Conservation (phyloP, 2,329 filamentous ascomycete species). For the Diplodia sapinea region DNA sequence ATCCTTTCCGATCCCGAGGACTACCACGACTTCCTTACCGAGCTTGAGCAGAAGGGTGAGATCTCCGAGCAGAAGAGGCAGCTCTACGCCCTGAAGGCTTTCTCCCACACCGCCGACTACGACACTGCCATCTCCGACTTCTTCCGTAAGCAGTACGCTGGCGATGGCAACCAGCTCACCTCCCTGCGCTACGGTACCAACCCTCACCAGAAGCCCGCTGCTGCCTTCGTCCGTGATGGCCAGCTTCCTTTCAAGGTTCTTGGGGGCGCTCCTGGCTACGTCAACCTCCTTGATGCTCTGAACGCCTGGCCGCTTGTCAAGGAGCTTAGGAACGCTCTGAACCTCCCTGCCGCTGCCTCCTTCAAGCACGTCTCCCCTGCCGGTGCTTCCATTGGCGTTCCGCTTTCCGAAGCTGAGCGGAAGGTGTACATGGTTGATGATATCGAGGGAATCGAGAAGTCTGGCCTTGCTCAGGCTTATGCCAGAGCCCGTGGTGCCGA, state of each 20-base stretch:
- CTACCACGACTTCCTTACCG: conserved; percentile 91
- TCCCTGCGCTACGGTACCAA: conserved; percentile 94
- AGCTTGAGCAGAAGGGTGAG: conserved; percentile 80
- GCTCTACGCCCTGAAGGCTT: conserved; percentile 92
- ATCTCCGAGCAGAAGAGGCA: conserved; percentile 85
- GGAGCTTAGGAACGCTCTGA: conserved; percentile 88
- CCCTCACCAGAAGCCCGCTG: conserved; percentile 96
- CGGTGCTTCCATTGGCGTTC: conserved; percentile 90
- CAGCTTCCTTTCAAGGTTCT: conserved; percentile 94
- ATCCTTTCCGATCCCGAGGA: conserved; percentile 94
- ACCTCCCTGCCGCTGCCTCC: conserved; percentile 88
- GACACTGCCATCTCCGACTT: conserved; percentile 93
- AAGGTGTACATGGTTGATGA: conserved; percentile 99
- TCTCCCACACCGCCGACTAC: conserved; percentile 97
- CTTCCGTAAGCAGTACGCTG: conserved; percentile 96
- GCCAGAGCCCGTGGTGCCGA: conserved; percentile 94
- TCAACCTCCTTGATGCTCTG: conserved; percentile 94
- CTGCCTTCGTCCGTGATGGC: conserved; percentile 75
- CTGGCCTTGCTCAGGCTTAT: conserved; percentile 89
- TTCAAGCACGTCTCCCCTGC: conserved; percentile 98
- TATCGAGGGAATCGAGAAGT: conserved; percentile 85
- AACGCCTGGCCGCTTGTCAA: conserved; percentile 98
- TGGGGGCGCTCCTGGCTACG: conserved; percentile 87
- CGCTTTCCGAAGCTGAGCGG: conserved; percentile 83
- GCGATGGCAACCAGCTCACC: conserved; percentile 80